Evolutionary conservation across 352 stramenopile species (phyloP).

Genomic region (Phytophthora colocasiae): DNA sequence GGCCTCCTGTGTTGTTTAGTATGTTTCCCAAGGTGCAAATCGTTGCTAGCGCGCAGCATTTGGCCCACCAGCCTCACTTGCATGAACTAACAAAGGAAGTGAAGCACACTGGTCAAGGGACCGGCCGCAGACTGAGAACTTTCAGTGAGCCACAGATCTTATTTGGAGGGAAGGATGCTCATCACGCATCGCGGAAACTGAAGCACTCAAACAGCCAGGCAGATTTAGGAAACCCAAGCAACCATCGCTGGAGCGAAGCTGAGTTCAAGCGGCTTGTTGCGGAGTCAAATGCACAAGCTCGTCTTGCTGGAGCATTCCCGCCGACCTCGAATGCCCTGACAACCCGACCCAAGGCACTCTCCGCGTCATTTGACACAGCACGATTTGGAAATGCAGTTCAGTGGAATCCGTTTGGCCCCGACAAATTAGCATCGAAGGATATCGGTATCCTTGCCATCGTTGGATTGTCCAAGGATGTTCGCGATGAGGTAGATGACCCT

Average conservation of each 20-base stretch:
- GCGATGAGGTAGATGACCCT: constrained; percentile 59
- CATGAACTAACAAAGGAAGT: constrained; percentile 55
- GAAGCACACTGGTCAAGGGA: constrained; percentile 40
- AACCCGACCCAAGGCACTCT: constrained; percentile 61
- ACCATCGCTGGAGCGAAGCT: constrained; percentile 72
- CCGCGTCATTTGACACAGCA: constrained; percentile 65
- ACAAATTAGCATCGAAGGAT: constrained; percentile 52
- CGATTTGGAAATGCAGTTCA: constrained; percentile 58
- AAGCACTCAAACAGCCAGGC: constrained; percentile 78
- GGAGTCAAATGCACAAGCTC: constrained; percentile 65
- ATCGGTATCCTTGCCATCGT: constrained; percentile 63
- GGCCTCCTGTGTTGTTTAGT: constrained; percentile 66
- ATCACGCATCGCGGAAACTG: constrained; percentile 51
- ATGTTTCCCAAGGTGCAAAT: constrained; percentile 91
- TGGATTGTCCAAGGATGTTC: constrained; percentile 69
- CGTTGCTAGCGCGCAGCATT: constrained; percentile 78
- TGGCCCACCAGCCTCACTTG: constrained; percentile 73
- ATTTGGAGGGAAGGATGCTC: constrained; percentile 41
- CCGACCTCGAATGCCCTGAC: constrained; percentile 34
- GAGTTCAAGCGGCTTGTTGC: constrained; percentile 81
- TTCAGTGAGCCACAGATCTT: constrained; percentile 70
- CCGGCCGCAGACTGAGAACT: constrained; percentile 44
- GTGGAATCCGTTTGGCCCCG: constrained; percentile 56
- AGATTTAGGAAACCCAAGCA: constrained; percentile 73
- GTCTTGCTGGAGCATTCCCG: constrained; percentile 48